Base-by-base conservation (phyloP, 2,329 filamentous ascomycete genomes). In the Colletotrichum lini region DNA sequence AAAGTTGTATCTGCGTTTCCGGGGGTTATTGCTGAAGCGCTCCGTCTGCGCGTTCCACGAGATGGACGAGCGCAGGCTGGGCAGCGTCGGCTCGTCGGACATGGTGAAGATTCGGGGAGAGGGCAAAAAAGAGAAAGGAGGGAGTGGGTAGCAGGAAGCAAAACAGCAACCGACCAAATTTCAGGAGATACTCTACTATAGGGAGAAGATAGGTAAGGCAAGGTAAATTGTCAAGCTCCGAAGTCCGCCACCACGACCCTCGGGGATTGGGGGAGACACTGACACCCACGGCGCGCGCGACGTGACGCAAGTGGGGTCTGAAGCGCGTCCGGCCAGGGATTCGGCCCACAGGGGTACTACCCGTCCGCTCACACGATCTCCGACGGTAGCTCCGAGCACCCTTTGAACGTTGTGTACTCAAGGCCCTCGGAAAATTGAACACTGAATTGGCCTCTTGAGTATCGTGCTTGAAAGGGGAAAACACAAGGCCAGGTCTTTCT, bases 71-170 rank as follows among this genome's bases (percentile, higher is more conserved):
- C 81, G 80, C 18, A 85, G 78, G 23, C 73, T 76, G 42, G 84
- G 84, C 18, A 86, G 78, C 16, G 81, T 79, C 15, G 80, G 81
- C 73, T 86, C 84, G 30, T 85, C 83, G 12, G 80, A 76, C 80
- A 84, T 83, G 16, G 56, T 30, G 66, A 66, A 64, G 35, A 65
- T 18, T 45, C 38, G 4, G 49, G 42, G 23, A 10, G 6, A n/a
- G n/a, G 21, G 21, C 12, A 30, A n/a, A 42, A 50, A 18, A 21
- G 40, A 12, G 12, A n/a, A n/a, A 30, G 15, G 15, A 52, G 1
- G 1, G 7, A 62, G 2, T 62, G 30, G 30, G 9, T 26, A 15
- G 15, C 18, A 26, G n/a, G 12, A 21, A 35, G 9, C 30, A 2
- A 8, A 2, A 35, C 30, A 35, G 30, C 30, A 35, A 9, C 30